Percentiles rank a stretch among this genome's conserved stretches.
phyloP scores from a whole-genome alignment of 2,329 filamentous ascomycete genomes.

The Penicillium sp. region DNA sequence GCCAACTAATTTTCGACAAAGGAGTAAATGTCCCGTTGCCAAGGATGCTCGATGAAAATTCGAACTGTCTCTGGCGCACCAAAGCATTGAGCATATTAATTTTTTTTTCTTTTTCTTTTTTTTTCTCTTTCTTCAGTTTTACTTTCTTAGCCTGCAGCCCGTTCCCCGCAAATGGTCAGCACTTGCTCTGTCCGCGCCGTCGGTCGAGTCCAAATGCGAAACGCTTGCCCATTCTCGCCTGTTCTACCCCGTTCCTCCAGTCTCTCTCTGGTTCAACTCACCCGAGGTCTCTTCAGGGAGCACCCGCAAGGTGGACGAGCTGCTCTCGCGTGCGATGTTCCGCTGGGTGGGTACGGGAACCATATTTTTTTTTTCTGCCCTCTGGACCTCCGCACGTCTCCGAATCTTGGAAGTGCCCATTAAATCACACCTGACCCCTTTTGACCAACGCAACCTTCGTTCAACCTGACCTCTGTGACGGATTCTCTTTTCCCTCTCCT shows the following conservation, averaged over 20 bases:
- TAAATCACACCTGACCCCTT: no score
- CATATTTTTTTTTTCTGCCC: conserved; percentile 10
- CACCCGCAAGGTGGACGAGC: conserved; percentile 3
- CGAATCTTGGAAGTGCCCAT: conserved; percentile 4
- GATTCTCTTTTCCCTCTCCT: not conserved
- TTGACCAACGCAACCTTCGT: no score
- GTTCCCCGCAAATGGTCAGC: not conserved
- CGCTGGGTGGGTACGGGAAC: conserved; percentile 15
- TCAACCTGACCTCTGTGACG: not conserved
- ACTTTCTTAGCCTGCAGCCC: no score
- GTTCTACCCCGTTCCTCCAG: conserved; percentile 1
- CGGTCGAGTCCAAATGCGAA: not conserved
- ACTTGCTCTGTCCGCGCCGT: not conserved
- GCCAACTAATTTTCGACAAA: no score
- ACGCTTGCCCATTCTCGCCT: conserved; percentile 1
- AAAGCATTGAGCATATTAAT: no score
- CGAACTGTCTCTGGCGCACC: not conserved
- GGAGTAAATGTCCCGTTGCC: not conserved
- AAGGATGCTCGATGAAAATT: not conserved
- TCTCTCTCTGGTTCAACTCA: no score
- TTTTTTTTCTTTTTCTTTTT: no score
- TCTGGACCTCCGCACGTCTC: conserved; percentile 13
- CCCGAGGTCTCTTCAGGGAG: not conserved
- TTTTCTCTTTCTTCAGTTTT: no score
- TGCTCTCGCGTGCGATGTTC: conserved; percentile 16